Evolutionary conservation across 345 rosid species (phyloP).

Genomic region (Hypericum perforatum): DNA sequence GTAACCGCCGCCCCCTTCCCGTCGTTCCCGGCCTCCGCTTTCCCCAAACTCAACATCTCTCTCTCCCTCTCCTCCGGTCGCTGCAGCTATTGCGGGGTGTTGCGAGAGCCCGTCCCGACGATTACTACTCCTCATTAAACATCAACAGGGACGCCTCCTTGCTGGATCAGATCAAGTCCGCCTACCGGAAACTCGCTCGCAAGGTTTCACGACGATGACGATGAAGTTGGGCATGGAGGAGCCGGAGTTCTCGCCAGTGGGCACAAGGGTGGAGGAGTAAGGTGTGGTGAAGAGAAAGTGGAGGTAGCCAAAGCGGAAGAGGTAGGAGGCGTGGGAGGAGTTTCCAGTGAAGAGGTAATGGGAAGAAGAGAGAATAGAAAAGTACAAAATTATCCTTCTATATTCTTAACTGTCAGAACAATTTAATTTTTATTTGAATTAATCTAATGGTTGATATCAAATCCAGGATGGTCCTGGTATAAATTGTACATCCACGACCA

Average conservation of each 20-base stretch:
- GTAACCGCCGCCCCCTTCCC: too few species aligned
- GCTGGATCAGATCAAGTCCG: slow-evolving; percentile 68
- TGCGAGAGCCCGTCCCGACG: slow-evolving; percentile 31
- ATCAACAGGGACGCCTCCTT: slow-evolving; percentile 51
- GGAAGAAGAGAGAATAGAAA: too few species aligned
- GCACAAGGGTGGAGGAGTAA: slow-evolving; percentile 20
- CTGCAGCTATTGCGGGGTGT: slow-evolving; percentile 14
- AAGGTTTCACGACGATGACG: too few species aligned
- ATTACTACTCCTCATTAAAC: slow-evolving; percentile 57
- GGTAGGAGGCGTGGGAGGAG: slow-evolving; percentile 68
- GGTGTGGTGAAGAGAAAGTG: slow-evolving; percentile 43
- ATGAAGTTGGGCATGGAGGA: slow-evolving; percentile 62
- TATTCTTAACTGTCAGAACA: too few species aligned
- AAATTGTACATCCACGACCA: too few species aligned
- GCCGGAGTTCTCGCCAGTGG: slow-evolving; percentile 13
- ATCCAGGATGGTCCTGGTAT: too few species aligned
- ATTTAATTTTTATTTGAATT: too few species aligned
- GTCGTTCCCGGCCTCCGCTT: neutral
- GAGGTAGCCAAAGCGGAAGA: slow-evolving; percentile 69
- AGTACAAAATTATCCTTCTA: too few species aligned
- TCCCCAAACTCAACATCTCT: neutral
- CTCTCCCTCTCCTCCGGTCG: slow-evolving; percentile 8
- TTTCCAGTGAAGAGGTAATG: slow-evolving; percentile 93
- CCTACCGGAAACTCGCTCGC: slow-evolving; percentile 84
- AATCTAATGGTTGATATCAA: too few species aligned